Evolutionary conservation across 495 filamentous ascomycete species (phyloP), one percentile per base, ranked within the genome.

Genomic region (Schizothecium vesticola): DNA sequence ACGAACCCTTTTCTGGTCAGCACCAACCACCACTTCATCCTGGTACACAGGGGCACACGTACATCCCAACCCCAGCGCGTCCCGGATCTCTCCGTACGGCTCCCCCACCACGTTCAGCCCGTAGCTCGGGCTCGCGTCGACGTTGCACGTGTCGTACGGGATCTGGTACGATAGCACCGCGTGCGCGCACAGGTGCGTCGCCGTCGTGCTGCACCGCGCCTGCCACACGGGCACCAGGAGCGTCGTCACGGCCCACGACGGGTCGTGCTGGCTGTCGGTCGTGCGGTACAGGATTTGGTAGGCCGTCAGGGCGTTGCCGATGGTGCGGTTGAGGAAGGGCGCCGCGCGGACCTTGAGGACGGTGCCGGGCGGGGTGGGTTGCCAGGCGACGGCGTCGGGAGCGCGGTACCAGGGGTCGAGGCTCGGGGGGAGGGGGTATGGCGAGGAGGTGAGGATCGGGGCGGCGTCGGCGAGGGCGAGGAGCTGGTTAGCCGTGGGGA

Each of bases 241-340:
- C 0, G 84, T 86, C 1, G 84, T 82, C 19, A 86, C 84, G 11
- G 82, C 81, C 70, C 79, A 82, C 0, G 80, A 75, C 1, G 85
- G 77, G 3, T 81, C 68, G 63, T 81, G 78, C 36, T 74, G 75
- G 19, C 76, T 72, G 69, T 86, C 77, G 0, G 82, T 85, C 2
- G 82, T 83, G 0, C 83, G 80, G 71, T 80, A 87, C 8, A 87
- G 81, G 65, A 86, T 78, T 64, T 86, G 81, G 67, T 82, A 83
- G 1, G 80, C 77, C 7, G 64, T 58, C 11, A 75, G 63, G 4
- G 76, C 75, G 58, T 76, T 76, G 9, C 61, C 67, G 13, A 76
- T 58, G 16, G 76, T 76, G 12, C 82, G 59, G 67, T 85, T 85
- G 13, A 79, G 74, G 7, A 28, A 36, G 21, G 82, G 79, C 3